Evolutionary conservation across 139 green algal genomes (phyloP).

Genomic region (Yamagishiella unicocca): DNA sequence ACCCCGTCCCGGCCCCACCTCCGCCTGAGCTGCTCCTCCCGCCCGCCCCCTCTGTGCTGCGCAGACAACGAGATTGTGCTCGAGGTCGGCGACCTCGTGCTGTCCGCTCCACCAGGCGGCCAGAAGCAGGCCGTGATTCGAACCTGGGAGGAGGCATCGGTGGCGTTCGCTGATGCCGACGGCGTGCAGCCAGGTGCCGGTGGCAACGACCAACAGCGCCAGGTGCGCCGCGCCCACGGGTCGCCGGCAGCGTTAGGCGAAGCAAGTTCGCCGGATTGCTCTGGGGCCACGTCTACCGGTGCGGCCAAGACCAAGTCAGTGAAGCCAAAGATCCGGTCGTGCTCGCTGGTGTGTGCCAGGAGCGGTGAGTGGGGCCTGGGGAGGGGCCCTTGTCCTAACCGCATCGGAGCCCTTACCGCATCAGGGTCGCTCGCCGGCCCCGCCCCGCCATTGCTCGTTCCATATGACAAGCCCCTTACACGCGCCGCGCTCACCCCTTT

Average conservation of each 20-base stretch:
- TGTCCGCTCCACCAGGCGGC: neutral
- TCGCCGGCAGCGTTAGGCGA: no score
- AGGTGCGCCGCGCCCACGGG: no score
- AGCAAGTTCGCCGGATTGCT: neutral
- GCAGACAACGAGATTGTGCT: constrained; percentile 19
- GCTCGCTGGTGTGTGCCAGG: neutral
- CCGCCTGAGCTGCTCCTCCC: neutral
- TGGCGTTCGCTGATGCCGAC: neutral
- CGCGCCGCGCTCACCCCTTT: no score
- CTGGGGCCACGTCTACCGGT: neutral
- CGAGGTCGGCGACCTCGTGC: constrained; percentile 13
- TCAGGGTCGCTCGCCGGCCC: no score
- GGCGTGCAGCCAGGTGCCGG: neutral
- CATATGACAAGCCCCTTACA: no score
- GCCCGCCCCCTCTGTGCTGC: neutral
- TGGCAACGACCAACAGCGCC: neutral
- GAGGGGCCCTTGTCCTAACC: no score
- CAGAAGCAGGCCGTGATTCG: neutral
- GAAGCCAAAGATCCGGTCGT: neutral
- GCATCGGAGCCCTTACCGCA: no score
- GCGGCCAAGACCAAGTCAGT: no score
- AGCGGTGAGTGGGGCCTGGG: constrained; percentile 4
- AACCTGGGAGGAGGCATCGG: constrained; percentile 30
- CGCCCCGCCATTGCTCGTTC: no score
- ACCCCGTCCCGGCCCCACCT: no score